Evolutionary conservation across 2,329 filamentous ascomycete species (phyloP).

Genomic region (Neophaeococcomyces aloes): DNA sequence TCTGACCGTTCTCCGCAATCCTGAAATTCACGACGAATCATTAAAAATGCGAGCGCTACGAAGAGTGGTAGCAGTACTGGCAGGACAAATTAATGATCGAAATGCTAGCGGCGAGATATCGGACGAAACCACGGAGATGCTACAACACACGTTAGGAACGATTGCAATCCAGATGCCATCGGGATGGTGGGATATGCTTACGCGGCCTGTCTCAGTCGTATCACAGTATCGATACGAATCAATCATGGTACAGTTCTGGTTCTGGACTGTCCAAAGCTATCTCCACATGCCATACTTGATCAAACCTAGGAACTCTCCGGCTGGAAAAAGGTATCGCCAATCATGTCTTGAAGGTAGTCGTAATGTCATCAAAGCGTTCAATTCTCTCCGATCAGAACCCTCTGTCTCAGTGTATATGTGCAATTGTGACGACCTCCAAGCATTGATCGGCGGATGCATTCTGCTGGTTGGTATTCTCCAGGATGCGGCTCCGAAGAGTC

Average conservation of each 20-base stretch:
- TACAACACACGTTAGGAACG: conserved; percentile 12
- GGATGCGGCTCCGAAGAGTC: background rate
- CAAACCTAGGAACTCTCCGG: conserved; percentile 5
- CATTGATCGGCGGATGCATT: conserved; percentile 15
- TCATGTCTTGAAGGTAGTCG: conserved; percentile 16
- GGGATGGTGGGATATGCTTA: conserved; percentile 15
- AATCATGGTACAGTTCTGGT: conserved; percentile 18
- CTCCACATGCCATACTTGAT: conserved; percentile 19
- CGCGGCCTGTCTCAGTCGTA: conserved; percentile 10
- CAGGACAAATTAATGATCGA: conserved; percentile 16
- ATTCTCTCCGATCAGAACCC: conserved; percentile 14
- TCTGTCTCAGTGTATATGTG: conserved; percentile 19
- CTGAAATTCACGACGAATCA: conserved; percentile 9
- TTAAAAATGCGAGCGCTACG: conserved; percentile 18
- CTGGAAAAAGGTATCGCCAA: conserved; percentile 7
- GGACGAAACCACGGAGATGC: conserved; percentile 10
- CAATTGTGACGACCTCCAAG: conserved; percentile 20
- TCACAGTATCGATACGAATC: conserved; percentile 13
- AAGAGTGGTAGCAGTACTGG: conserved; percentile 15
- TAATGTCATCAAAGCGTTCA: conserved; percentile 16
- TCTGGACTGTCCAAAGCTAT: conserved; percentile 20
- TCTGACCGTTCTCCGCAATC: conserved; percentile 10
- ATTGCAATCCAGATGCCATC: conserved; percentile 14
- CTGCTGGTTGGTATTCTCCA: conserved; percentile 16
- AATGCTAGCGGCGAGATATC: conserved; percentile 10